Conservation (phyloP, 208 protist species). For the Naegleria gruberi region DNA sequence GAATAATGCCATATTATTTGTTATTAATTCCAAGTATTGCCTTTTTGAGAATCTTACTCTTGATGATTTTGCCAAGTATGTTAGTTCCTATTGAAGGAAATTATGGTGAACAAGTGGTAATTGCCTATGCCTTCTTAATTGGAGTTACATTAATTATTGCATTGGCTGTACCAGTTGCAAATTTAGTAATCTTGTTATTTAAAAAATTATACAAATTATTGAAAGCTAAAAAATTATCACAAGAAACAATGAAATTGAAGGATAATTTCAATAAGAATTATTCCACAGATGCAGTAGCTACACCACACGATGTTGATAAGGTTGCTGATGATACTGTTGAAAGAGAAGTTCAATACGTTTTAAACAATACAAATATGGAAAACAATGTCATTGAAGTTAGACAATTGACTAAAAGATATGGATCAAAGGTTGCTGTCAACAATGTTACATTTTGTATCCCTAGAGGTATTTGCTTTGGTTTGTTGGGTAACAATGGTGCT, state of each 20-base stretch:
- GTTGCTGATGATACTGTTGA: not conserved
- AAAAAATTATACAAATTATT: not conserved
- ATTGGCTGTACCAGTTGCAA: not conserved
- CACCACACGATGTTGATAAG: not conserved
- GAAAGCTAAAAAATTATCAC: not conserved
- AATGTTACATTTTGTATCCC: slow-evolving; percentile 58
- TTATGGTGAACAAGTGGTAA: not conserved
- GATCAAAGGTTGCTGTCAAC: slow-evolving; percentile 34
- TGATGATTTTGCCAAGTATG: not conserved
- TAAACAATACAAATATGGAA: not conserved
- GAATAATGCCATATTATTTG: not conserved
- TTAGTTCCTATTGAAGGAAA: not conserved
- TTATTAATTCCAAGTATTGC: not conserved
- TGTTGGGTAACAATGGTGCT: not conserved
- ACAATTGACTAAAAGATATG: not conserved
- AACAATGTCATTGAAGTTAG: not conserved
- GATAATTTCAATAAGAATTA: no score
- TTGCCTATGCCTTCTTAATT: not conserved
- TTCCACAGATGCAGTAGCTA: not conserved
- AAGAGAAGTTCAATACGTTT: not conserved
- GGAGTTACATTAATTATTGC: not conserved
- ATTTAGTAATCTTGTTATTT: not conserved
- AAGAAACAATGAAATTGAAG: not conserved
- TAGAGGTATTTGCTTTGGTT: not conserved
- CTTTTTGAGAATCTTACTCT: not conserved